Evolutionary conservation across 1,284 basidiomycete genomes (phyloP).

Genomic region (Crepidotus sp.): DNA sequence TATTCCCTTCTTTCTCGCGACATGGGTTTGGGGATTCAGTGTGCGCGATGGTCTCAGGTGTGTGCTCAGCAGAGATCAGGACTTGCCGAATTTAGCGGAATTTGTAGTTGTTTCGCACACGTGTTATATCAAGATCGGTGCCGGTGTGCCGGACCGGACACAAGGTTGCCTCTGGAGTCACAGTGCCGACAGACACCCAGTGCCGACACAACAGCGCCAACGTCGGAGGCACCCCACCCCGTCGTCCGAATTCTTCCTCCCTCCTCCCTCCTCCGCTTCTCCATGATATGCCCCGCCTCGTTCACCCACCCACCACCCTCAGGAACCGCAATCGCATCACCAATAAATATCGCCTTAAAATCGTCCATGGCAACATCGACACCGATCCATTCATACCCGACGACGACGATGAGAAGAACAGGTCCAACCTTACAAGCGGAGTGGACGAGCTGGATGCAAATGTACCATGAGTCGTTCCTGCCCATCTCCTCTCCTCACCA

Average conservation of each 20-base stretch:
- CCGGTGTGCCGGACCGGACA: too few species aligned
- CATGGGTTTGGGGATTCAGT: not conserved
- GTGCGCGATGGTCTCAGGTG: too few species aligned
- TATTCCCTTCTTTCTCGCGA: slow-evolving; percentile 1
- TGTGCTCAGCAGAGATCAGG: too few species aligned
- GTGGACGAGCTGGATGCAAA: slow-evolving; percentile 85
- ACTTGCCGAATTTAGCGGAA: slow-evolving; percentile 1
- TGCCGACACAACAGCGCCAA: too few species aligned
- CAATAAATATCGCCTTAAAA: slow-evolving; percentile 83
- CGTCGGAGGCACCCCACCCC: not conserved
- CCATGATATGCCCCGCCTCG: slow-evolving; percentile 18
- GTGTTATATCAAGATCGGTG: too few species aligned
- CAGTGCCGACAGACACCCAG: too few species aligned
- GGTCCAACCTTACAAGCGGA: slow-evolving; percentile 44
- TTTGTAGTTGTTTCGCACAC: not conserved
- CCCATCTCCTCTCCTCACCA: slow-evolving; percentile 24
- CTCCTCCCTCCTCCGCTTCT: not conserved
- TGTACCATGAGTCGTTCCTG: slow-evolving; percentile 52
- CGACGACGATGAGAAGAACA: slow-evolving; percentile 74
- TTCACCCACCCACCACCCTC: slow-evolving; percentile 30
- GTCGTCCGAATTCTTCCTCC: not conserved
- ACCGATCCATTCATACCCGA: slow-evolving; percentile 74
- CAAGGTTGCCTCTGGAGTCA: too few species aligned
- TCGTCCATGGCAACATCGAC: slow-evolving; percentile 73
- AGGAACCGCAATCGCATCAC: slow-evolving; percentile 81